Conservation (phyloP, 441 rosid species). For the Pelargonium australe region DNA sequence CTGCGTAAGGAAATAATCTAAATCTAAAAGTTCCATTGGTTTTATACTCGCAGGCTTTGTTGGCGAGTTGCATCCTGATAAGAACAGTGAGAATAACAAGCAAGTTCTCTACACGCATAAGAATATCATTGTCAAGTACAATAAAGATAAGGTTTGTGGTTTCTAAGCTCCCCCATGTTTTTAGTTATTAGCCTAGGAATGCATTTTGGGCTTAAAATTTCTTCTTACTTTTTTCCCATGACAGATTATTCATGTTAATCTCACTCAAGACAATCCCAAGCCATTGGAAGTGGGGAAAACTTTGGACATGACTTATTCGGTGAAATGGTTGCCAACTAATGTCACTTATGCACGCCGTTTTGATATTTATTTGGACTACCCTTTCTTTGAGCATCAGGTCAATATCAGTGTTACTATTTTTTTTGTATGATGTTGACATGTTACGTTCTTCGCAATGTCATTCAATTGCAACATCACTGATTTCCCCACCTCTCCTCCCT, state of each 20-base stretch:
- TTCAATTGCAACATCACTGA: conserved; percentile 15
- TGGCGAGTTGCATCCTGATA: conserved; percentile 76
- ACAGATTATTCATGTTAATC: conserved; percentile 90
- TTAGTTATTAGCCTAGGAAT: conserved; percentile 14
- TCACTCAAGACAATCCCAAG: conserved; percentile 68
- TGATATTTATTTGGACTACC: conserved; percentile 88
- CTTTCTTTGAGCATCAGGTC: conserved; percentile 98
- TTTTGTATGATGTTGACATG: neutral
- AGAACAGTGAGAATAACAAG: conserved; percentile 65
- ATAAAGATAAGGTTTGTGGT: conserved; percentile 76
- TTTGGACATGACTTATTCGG: conserved; percentile 74
- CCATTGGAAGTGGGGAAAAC: conserved; percentile 63
- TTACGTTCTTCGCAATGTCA: conserved; percentile 25
- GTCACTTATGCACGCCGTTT: conserved; percentile 82
- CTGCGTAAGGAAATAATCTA: conserved; percentile 9
- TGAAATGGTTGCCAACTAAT: conserved; percentile 67
- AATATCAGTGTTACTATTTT: conserved; percentile 11
- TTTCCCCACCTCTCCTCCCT: neutral
- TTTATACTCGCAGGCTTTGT: conserved; percentile 54
- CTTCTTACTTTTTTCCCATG: conserved; percentile 7
- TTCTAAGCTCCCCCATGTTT: conserved; percentile 8
- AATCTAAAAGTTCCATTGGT: conserved; percentile 15
- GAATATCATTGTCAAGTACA: conserved; percentile 55
- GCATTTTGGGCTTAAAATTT: neutral
- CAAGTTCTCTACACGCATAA: conserved; percentile 80